Percentiles rank a stretch among this genome's conserved stretches.
phyloP scores from a whole-genome alignment of 352 stramenopile species.

The Phytophthora chlamydospora region DNA sequence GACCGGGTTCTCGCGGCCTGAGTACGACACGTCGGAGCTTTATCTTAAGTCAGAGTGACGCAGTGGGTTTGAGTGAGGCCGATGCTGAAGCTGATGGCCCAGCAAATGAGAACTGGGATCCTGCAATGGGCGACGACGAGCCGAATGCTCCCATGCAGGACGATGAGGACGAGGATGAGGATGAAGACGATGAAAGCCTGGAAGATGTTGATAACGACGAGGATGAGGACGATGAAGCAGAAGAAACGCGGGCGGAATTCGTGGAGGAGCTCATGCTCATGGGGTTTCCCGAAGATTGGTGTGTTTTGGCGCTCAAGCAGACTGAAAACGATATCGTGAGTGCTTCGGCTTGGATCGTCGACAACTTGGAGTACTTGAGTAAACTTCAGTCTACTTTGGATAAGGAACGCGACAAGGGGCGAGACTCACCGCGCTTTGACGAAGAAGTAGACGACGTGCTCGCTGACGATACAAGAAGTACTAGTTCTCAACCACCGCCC shows the following conservation, averaged over 20 bases:
- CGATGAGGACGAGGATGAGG: constrained; percentile 14
- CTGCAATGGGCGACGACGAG: constrained; percentile 16
- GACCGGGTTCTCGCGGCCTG: background rate
- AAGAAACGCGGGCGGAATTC: constrained; percentile 70
- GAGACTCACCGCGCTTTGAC: constrained; percentile 46
- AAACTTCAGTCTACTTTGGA: constrained; percentile 78
- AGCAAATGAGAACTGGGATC: constrained; percentile 22
- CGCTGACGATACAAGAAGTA: constrained; percentile 4
- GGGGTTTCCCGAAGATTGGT: constrained; percentile 94
- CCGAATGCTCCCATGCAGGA: background rate
- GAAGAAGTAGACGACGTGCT: constrained; percentile 71
- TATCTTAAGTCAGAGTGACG: background rate
- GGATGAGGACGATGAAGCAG: constrained; percentile 55
- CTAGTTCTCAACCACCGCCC: background rate
- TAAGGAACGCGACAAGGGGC: constrained; percentile 58
- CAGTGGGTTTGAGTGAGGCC: background rate
- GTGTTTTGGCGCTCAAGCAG: constrained; percentile 88
- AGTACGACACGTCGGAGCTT: constrained; percentile 6
- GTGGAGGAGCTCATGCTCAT: constrained; percentile 94
- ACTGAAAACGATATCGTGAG: constrained; percentile 91
- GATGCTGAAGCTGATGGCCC: constrained; percentile 14
- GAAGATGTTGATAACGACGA: constrained; percentile 33
- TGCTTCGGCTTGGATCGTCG: constrained; percentile 93
- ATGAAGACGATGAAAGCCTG: constrained; percentile 19
- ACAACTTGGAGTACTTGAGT: constrained; percentile 93